Percentiles rank a stretch among this genome's conserved stretches.
Evolutionary conservation across 306 rosid genomes (phyloP).

Genomic region (Citrullus amarus): DNA sequence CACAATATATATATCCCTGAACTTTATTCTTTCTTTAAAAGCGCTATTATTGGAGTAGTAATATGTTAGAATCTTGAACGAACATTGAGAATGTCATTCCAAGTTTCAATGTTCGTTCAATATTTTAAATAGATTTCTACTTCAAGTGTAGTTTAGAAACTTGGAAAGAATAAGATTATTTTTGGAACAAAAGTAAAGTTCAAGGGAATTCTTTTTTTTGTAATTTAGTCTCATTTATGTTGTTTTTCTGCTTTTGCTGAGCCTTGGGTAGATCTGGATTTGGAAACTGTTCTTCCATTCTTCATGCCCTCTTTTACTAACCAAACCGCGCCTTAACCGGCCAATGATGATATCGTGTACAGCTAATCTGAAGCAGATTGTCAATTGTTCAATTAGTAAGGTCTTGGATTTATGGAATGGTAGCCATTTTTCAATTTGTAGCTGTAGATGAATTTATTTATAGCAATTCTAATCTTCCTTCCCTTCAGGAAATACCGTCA

Average conservation of each 20-base stretch:
- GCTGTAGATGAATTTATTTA: not conserved
- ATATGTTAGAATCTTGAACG: not conserved
- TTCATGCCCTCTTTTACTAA: not conserved
- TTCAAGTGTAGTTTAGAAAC: not conserved
- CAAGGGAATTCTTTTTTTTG: too few species aligned
- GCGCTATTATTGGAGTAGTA: not conserved
- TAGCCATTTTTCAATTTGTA: not conserved
- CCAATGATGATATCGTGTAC: not conserved
- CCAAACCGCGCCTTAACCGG: not conserved
- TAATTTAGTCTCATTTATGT: too few species aligned
- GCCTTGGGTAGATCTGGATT: too few species aligned
- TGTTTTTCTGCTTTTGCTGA: not conserved
- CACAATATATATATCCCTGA: too few species aligned
- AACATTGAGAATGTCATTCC: not conserved
- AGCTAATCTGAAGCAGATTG: not conserved
- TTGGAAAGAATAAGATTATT: too few species aligned
- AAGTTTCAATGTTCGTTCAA: not conserved
- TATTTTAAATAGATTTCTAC: too few species aligned
- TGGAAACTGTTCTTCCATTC: too few species aligned
- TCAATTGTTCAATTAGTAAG: not conserved
- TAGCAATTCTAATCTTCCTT: not conserved
- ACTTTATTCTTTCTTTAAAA: too few species aligned
- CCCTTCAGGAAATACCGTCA: not conserved
- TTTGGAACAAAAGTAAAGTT: too few species aligned
- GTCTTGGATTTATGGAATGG: not conserved